A percentile compares a stretch with the other conserved stretches of the same genome.
These are phyloP conservation scores for Hsuehochloa calcarea DNA, from an alignment of 176 grass and related monocot species.

Conservation along the genomic window DNA sequence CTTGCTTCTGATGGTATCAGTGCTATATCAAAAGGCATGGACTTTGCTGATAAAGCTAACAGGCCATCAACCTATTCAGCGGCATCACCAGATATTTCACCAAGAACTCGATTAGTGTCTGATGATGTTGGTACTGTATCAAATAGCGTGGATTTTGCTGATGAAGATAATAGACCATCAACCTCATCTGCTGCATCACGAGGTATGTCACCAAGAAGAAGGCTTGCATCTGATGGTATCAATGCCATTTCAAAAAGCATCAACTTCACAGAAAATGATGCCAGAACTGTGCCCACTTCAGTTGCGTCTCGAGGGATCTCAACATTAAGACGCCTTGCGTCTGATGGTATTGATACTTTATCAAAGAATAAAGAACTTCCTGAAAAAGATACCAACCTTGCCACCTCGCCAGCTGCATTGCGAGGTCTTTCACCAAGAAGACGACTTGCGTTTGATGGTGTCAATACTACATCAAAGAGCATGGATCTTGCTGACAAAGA, in stretches of 20 bases:
- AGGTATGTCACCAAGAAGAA: conserved; percentile 47
- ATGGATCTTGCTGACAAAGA: conserved; percentile 32
- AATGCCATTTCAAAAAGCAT: conserved; percentile 38
- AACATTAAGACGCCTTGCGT: conserved; percentile 25
- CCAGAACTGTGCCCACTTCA: conserved; percentile 27
- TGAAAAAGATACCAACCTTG: conserved; percentile 34
- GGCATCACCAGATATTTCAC: conserved; percentile 31
- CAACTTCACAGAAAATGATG: conserved; percentile 38
- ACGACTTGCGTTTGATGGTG: conserved; percentile 38
- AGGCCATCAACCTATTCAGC: conserved; percentile 31
- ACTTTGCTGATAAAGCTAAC: conserved; percentile 29
- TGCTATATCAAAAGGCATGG: conserved; percentile 36
- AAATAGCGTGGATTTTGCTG: conserved; percentile 26
- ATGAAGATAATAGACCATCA: conserved; percentile 41
- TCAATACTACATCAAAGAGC: conserved; percentile 31
- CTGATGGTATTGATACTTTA: conserved; percentile 35
- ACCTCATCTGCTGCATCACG: conserved; percentile 37
- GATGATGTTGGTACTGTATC: conserved; percentile 35
- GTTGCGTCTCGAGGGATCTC: conserved; percentile 34
- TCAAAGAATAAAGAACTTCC: conserved; percentile 30
- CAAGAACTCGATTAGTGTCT: conserved; percentile 22
- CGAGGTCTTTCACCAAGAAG: conserved; percentile 50
- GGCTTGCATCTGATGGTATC: conserved; percentile 34
- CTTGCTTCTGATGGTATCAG: conserved; percentile 39
- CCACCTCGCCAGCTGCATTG: neutral